Evolutionary conservation across 768 basidiomycete species (phyloP), one percentile per base, ranked within the genome.

Genomic region (Kwoniella pini): DNA sequence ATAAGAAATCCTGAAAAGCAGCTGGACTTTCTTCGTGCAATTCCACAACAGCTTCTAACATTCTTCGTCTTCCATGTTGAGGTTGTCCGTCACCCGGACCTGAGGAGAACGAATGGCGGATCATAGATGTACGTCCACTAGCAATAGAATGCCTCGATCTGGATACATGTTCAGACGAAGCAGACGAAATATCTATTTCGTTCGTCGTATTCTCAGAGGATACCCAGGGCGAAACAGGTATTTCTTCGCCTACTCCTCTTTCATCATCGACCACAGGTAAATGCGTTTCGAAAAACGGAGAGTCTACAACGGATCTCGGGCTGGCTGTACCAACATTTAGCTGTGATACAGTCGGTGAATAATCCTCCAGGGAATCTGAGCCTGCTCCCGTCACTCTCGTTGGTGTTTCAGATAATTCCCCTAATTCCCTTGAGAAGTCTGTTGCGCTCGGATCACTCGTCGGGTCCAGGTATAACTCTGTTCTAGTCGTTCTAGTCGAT

Each of bases 1-100:
- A 90, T 60, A 96, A 83, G 75, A 95, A 92, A 77, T 95, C 93
- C 60, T 95, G 92, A 76, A 96, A 94, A 11, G 87, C 90, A 74
- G 81, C 84, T 2, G 93, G 90, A 84, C 86, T 86, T 80, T 96
- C 93, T 78, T 97, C 93, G 64, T 89, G 89, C 53, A 97, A 84
- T 21, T 92, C 85, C 40, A 97, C 88, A 2, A 91, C 85, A 12
- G 92, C 93, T 68, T 91, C 89, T 0, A 87, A 54, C 7, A 15
- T 15, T 2, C 4, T 49, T 46, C 36, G 40, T 39, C 28, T 38
- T 21, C 38, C 31, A 28, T 17, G n/a, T 21, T 15, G 30, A 54
- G 48, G 9, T 31, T 19, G n/a, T 52, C 36, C 12, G 5, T 9
- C n/a, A 42, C 9, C 40, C 19, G n/a, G 5, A 33, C 33, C 31